phyloP scores from a whole-genome alignment of 768 basidiomycete species.

The Boletus huronensis region DNA sequence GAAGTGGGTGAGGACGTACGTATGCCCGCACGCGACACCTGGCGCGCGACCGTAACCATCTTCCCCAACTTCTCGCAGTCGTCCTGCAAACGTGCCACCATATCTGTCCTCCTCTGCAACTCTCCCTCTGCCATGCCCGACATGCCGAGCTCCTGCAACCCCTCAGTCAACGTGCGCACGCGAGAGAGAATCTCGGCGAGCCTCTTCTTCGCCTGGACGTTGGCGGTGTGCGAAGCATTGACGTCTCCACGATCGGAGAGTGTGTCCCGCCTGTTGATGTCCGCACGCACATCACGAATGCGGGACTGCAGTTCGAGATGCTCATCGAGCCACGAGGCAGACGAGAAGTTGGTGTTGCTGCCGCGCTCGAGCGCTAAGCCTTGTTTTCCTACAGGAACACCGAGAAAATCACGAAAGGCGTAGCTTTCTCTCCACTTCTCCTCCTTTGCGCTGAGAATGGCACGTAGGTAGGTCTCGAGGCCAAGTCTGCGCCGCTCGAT shows the following conservation, averaged over 20 bases:
- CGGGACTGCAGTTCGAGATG: conserved; percentile 73
- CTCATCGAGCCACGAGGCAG: conserved; percentile 87
- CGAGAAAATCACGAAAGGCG: conserved; percentile 84
- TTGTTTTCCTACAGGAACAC: conserved; percentile 67
- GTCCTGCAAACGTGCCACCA: conserved; percentile 84
- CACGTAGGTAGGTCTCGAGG: conserved; percentile 82
- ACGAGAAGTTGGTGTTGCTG: conserved; percentile 54
- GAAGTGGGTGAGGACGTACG: conserved; percentile 28
- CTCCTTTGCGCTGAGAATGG: conserved; percentile 79
- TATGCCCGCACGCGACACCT: conserved; percentile 39
- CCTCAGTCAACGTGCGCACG: conserved; percentile 67
- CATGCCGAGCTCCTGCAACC: conserved; percentile 59
- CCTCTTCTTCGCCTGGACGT: conserved; percentile 82
- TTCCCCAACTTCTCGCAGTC: conserved; percentile 85
- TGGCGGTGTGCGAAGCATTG: conserved; percentile 68
- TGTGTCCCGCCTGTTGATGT: conserved; percentile 84
- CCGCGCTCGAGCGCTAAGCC: conserved; percentile 27
- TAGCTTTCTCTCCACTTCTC: conserved; percentile 76
- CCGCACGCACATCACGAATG: conserved; percentile 78
- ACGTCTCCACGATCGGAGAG: conserved; percentile 74
- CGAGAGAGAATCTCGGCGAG: conserved; percentile 74
- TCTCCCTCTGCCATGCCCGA: conserved; percentile 89
- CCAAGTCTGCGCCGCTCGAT: conserved; percentile 75
- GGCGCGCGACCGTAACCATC: conserved; percentile 77
- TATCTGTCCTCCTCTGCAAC: conserved; percentile 80